Base-by-base conservation (phyloP, 108 stramenopile species). In the Parietichytrium sp. region DNA sequence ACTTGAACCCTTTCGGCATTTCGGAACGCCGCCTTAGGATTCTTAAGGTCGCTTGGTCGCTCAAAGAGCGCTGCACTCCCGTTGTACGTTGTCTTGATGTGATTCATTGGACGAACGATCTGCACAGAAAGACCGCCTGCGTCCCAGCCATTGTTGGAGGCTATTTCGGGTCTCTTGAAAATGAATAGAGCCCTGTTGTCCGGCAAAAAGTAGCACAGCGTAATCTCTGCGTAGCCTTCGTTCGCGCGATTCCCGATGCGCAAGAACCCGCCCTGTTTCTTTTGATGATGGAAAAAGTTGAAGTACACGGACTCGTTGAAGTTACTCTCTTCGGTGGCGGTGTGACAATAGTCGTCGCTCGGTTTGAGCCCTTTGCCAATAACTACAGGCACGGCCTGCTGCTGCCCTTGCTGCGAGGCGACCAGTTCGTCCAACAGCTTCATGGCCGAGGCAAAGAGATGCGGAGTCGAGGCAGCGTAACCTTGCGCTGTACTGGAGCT, bases 121-220 rank as follows among this genome's bases (percentile, higher is more conserved):
- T 72, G 16, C 15, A 72, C 33, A 6, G 38, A n/a, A 31, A 72
- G 38, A 12, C 61, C 61, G 61, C 45, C 61, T 6, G 61, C 8
- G 15, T 72, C 61, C 61, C 61, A 72, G 42, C 61, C 61, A 25
- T 72, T 72, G 42, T 72, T 72, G 33, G 6, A 45, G n/a, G n/a
- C n/a, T n/a, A n/a, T n/a, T n/a, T n/a, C n/a, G n/a, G n/a, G n/a
- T n/a, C n/a, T n/a, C n/a, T n/a, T n/a, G 33, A 45, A 25, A 38
- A 72, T 72, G 38, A 10, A 45, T 8, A 45, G 20, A 42, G 25
- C 33, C 10, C 20, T 10, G 61, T 38, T 38, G 13, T 72, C 61
- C 0, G 33, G 8, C 38, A n/a, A 33, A 72, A 72, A 25, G 33
- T 45, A 12, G 42, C 45, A 72, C 38, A 72, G 38, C 42, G 36